Conservation (phyloP, 192 early-diverging fungal species). For the Coemansia sp. region DNA sequence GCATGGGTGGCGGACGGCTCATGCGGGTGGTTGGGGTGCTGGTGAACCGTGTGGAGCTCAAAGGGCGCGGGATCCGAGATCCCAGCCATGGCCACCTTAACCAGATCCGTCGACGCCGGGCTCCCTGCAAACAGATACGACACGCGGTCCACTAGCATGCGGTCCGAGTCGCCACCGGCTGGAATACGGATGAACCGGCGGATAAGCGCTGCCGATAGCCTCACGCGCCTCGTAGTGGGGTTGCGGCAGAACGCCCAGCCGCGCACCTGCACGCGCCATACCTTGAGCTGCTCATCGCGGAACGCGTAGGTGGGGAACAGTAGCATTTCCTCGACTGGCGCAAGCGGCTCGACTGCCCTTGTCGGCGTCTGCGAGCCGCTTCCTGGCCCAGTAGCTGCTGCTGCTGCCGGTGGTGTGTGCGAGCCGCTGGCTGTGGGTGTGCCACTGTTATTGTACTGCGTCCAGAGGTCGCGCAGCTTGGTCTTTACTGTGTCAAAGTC, state of each 20-base stretch:
- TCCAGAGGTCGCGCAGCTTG: slow-evolving; percentile 40
- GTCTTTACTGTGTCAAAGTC: slow-evolving; percentile 40
- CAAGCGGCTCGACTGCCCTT: neutral
- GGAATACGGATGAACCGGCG: slow-evolving; percentile 39
- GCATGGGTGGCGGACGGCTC: neutral
- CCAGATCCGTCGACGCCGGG: slow-evolving; percentile 28
- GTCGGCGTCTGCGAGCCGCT: neutral
- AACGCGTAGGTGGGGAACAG: slow-evolving; percentile 49
- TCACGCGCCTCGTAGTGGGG: slow-evolving; percentile 28
- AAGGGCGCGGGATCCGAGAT: slow-evolving; percentile 44
- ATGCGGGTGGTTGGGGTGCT: neutral
- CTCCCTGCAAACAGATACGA: slow-evolving; percentile 46
- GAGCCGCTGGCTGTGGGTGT: neutral
- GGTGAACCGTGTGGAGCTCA: slow-evolving; percentile 23
- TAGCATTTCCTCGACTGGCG: slow-evolving; percentile 37
- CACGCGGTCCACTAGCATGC: slow-evolving; percentile 36
- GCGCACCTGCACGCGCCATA: slow-evolving; percentile 50
- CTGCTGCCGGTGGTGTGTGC: neutral
- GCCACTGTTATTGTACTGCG: slow-evolving; percentile 19
- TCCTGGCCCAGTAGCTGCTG: neutral
- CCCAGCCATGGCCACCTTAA: slow-evolving; percentile 46
- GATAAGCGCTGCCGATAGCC: slow-evolving; percentile 34
- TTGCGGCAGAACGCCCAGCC: slow-evolving; percentile 50
- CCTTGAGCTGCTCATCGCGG: slow-evolving; percentile 51
- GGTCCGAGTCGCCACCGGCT: slow-evolving; percentile 32